A percentile compares a stretch with the other conserved stretches of the same genome.
Conservation (phyloP, 192 early-diverging fungal genomes). For the Coemansia sp. region DNA sequence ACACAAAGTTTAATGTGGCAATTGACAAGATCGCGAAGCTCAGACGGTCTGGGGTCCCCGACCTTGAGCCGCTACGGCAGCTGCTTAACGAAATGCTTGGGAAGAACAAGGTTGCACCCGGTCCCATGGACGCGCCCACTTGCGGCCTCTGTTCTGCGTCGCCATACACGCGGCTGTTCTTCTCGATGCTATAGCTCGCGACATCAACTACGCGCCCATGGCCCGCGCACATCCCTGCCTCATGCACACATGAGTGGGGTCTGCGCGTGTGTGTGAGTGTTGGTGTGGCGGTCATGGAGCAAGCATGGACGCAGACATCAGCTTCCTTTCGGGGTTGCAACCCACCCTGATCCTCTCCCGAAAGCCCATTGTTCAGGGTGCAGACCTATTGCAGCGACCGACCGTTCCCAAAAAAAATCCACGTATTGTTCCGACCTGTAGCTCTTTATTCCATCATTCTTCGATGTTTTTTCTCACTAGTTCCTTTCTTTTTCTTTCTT, state of each 20-base stretch:
- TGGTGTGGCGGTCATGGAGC: neutral
- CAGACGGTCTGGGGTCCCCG: conserved; percentile 13
- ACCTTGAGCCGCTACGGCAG: conserved; percentile 20
- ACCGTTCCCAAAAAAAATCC: neutral
- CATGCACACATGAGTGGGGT: conserved; percentile 6
- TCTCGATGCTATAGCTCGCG: conserved; percentile 38
- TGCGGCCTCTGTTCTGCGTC: conserved; percentile 45
- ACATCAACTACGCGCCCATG: neutral
- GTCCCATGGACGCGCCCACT: conserved; percentile 22
- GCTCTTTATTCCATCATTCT: neutral
- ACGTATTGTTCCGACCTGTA: conserved; percentile 1
- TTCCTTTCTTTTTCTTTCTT: conserved; percentile 4
- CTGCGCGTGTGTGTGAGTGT: neutral
- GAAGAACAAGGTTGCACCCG: conserved; percentile 15
- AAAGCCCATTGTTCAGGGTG: neutral
- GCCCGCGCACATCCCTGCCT: neutral
- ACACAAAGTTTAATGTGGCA: conserved; percentile 37
- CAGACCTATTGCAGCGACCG: neutral
- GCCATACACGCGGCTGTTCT: conserved; percentile 50
- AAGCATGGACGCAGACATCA: neutral
- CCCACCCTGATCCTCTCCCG: neutral
- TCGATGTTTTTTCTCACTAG: neutral
- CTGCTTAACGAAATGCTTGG: conserved; percentile 32
- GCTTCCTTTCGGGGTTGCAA: conserved; percentile 3
- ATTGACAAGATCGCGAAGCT: conserved; percentile 32